A percentile compares a stretch with the other conserved stretches of the same genome.
These are phyloP conservation scores for Alternaria viburni DNA, from an alignment of 2,329 filamentous ascomycete genomes.

Conservation along the genomic window DNA sequence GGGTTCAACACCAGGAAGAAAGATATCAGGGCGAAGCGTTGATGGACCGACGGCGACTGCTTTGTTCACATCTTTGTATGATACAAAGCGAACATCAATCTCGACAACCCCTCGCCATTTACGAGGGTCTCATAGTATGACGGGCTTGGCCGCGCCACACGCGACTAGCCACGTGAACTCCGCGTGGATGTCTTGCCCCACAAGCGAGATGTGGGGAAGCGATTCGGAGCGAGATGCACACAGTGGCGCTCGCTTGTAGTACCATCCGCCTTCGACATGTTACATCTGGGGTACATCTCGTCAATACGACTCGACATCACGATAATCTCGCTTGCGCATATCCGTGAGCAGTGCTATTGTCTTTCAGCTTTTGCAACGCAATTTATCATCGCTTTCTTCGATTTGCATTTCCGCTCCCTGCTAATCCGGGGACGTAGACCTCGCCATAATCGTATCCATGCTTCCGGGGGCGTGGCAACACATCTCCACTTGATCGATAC, in stretches of 20 bases:
- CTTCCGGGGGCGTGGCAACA: conserved; percentile 9
- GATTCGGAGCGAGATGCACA: conserved; percentile 11
- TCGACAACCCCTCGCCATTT: not conserved
- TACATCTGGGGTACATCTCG: not conserved
- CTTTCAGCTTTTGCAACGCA: not conserved
- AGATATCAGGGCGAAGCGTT: not conserved
- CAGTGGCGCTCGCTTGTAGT: not conserved
- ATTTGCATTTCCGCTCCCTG: not conserved
- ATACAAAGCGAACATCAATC: not conserved
- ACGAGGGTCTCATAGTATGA: not conserved
- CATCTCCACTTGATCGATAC: conserved; percentile 16
- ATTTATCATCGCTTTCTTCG: not conserved
- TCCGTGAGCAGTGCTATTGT: not conserved
- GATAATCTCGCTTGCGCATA: not conserved
- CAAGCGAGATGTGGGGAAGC: conserved; percentile 12
- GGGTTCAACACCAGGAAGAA: too few species aligned
- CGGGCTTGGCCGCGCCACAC: not conserved
- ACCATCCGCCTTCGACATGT: not conserved
- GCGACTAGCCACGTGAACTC: conserved; percentile 1
- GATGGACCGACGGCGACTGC: not conserved
- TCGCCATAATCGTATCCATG: not conserved
- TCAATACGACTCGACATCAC: not conserved
- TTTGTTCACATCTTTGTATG: not conserved
- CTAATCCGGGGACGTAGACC: not conserved
- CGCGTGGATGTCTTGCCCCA: conserved; percentile 7